Evolutionary conservation across 2,329 filamentous ascomycete genomes (phyloP).

Genomic region (Xylaria digitata): DNA sequence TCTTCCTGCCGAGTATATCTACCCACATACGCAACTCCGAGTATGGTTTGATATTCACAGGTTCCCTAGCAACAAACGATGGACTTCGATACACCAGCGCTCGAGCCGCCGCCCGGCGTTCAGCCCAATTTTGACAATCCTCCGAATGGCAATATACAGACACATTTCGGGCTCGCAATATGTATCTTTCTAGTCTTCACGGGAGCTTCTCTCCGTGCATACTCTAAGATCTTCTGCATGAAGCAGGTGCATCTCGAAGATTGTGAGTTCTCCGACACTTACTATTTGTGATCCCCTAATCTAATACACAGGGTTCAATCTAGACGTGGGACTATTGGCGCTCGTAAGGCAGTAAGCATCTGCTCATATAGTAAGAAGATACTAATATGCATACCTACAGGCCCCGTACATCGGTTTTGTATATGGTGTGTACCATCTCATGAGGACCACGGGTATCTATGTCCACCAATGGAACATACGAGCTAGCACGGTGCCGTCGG

Average conservation of each 20-base stretch:
- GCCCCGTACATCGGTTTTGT: conserved; percentile 38
- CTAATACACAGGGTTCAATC: conserved; percentile 30
- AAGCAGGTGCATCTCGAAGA: conserved; percentile 10
- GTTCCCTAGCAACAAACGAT: conserved; percentile 22
- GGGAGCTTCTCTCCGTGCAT: conserved; percentile 37
- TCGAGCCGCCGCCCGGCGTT: conserved; percentile 38
- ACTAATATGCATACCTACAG: conserved; percentile 19
- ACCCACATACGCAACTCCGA: background rate
- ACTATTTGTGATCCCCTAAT: background rate
- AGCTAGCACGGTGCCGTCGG: conserved; percentile 31
- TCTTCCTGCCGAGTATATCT: background rate
- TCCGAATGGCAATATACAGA: conserved; percentile 38
- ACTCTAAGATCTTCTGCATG: conserved; percentile 28
- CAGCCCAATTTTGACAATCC: conserved; percentile 42
- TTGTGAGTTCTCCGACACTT: conserved; percentile 27
- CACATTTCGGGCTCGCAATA: conserved; percentile 36
- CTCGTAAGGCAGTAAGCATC: conserved; percentile 8
- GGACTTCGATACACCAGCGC: conserved; percentile 38
- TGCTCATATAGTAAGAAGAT: background rate
- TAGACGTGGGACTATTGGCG: conserved; percentile 19
- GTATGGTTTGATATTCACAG: background rate
- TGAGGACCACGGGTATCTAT: conserved; percentile 34
- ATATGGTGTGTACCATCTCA: conserved; percentile 36
- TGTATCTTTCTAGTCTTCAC: conserved; percentile 35
- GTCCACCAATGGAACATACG: conserved; percentile 44